Evolutionary conservation across 202 grass and related monocot genomes (phyloP).

Genomic region (Schoenoplectus triqueter): DNA sequence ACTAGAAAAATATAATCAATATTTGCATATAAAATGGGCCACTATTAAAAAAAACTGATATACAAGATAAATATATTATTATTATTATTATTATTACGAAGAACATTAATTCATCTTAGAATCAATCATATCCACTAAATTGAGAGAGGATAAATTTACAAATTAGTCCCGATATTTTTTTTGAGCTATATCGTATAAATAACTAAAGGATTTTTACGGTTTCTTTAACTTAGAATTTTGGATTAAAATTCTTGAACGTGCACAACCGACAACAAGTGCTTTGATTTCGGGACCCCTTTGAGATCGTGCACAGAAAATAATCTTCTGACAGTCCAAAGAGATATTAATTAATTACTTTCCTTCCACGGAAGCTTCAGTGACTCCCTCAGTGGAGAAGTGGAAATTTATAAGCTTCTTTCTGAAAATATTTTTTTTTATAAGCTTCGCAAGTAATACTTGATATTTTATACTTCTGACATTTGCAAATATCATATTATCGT

Average conservation of each 20-base stretch:
- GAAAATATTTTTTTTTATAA: too few species aligned
- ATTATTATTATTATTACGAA: background rate
- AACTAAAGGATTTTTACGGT: too few species aligned
- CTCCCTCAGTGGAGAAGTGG: background rate
- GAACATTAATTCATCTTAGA: too few species aligned
- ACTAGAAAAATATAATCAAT: too few species aligned
- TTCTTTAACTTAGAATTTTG: background rate
- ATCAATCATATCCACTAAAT: too few species aligned
- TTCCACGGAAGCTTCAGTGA: background rate
- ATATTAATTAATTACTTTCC: constrained; percentile 28
- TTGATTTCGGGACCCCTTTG: constrained; percentile 35
- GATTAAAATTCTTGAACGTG: constrained; percentile 19
- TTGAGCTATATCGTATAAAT: too few species aligned
- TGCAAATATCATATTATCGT: too few species aligned
- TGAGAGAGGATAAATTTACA: too few species aligned
- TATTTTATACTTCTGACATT: too few species aligned
- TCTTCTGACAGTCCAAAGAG: constrained; percentile 30
- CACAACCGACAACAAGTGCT: constrained; percentile 38
- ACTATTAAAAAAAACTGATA: background rate
- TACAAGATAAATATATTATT: background rate
- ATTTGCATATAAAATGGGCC: too few species aligned
- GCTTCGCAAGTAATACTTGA: too few species aligned
- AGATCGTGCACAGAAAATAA: constrained; percentile 38
- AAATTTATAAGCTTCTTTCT: background rate
- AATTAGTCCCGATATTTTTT: too few species aligned